phyloP scores from a whole-genome alignment of 2,329 filamentous ascomycete species.

The Macrophomina tecta region DNA sequence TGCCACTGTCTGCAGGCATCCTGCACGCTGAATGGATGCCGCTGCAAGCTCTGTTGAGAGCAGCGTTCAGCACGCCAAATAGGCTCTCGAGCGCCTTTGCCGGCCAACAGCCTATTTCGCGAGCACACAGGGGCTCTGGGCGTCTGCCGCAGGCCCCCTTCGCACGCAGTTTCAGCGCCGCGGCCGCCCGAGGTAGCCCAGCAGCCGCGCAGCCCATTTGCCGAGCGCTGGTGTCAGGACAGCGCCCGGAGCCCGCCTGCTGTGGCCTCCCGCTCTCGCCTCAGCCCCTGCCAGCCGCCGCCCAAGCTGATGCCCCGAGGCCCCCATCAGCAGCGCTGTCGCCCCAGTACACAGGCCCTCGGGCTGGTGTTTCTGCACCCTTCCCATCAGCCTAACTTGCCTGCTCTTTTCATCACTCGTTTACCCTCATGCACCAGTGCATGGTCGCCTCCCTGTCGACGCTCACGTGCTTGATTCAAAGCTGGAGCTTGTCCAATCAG shows the following conservation, averaged over 20 bases:
- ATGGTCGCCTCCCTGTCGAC: no score
- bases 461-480: no score
- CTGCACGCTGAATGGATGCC: not conserved
- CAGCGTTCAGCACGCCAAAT: not conserved
- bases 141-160: not conserved
- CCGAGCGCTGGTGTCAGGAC: not conserved
- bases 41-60: not conserved
- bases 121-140: not conserved
- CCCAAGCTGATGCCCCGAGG: no score
- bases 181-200: not conserved
- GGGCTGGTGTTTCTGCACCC: no score
- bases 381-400: no score
- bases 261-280: not conserved
- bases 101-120: slow-evolving; percentile 1
- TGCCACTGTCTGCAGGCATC: not conserved
- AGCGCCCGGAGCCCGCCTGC: not conserved
- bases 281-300: no score
- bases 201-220: not conserved
- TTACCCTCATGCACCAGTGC: no score
- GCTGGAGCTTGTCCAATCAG: no score
- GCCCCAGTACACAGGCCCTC: no score
- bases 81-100: slow-evolving; percentile 1
- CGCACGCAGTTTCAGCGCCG: not conserved
- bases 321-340: no score
- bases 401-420: no score